These are phyloP conservation scores for Kazachstania sp. DNA, from an alignment of 1,139 yeast species.

Conservation along the genomic window DNA sequence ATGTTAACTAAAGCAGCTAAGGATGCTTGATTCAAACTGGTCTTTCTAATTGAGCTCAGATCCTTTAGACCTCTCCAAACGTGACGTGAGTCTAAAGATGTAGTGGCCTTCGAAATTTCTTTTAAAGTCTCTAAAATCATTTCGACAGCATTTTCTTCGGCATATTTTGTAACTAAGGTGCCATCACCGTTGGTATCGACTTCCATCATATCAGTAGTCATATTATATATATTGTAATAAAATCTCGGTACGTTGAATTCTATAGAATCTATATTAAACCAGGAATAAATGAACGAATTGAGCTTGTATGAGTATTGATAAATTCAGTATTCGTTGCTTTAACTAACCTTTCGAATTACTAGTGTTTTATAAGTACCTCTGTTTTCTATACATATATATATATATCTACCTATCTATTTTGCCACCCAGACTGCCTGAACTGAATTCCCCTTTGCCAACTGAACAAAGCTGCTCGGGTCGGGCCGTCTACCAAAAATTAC, in stretches of 20 bases:
- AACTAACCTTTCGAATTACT: not conserved
- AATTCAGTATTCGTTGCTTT: no score
- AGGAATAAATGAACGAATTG: no score
- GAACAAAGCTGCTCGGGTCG: not conserved
- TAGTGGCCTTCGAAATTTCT: constrained; percentile 52
- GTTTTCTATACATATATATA: not conserved
- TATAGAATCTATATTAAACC: no score
- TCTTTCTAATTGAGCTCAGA: constrained; percentile 64
- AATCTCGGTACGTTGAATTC: not conserved
- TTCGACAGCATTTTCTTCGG: constrained; percentile 25
- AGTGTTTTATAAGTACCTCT: no score
- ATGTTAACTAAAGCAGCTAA: constrained; percentile 47
- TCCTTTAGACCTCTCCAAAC: constrained; percentile 81
- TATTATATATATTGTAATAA: constrained; percentile 3
- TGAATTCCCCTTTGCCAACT: not conserved
- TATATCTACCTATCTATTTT: not conserved
- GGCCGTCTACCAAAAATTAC: no score
- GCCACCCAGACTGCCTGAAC: not conserved
- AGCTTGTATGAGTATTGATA: no score
- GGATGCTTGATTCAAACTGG: constrained; percentile 41
- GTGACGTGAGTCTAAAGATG: constrained; percentile 76
- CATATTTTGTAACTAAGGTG: constrained; percentile 15
- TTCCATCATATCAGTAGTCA: constrained; percentile 24
- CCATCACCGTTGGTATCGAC: constrained; percentile 26
- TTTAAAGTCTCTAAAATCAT: constrained; percentile 28